Percentiles rank a stretch among this genome's conserved stretches.
These are phyloP conservation scores for Prunus mume DNA, from an alignment of 306 rosid species.

Conservation along the genomic window DNA sequence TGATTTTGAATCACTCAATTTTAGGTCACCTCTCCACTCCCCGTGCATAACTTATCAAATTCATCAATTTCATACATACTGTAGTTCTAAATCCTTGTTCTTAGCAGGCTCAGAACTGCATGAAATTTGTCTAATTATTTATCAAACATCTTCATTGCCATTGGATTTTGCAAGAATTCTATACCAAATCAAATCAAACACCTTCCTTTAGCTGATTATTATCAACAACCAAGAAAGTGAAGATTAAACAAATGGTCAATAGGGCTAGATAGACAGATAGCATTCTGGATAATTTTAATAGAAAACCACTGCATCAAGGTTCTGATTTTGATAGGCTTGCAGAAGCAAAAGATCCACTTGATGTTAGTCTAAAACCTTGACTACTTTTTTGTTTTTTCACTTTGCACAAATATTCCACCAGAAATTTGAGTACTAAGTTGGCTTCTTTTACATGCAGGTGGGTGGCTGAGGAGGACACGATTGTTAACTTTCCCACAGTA, in stretches of 20 bases:
- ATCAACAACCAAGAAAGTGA: not conserved
- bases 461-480: conserved; percentile 40
- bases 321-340: not conserved
- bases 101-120: too few species aligned
- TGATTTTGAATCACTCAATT: not conserved
- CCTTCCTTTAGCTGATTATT: too few species aligned
- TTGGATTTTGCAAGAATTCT: too few species aligned
- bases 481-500: conserved; percentile 46
- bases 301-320: not conserved
- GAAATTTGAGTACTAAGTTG: not conserved
- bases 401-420: not conserved
- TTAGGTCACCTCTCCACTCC: not conserved
- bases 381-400: not conserved
- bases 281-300: not conserved
- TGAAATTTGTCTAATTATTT: too few species aligned
- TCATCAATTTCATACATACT: not conserved
- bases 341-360: not conserved
- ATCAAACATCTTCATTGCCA: not conserved
- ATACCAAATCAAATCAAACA: too few species aligned
- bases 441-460: conserved; percentile 27
- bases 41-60: not conserved
- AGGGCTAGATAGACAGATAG: not conserved
- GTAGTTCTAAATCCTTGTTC: not conserved
- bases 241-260: not conserved
- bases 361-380: not conserved